Conservation (phyloP, 2,329 filamentous ascomycete genomes). For the Karstenula rhodostoma region DNA sequence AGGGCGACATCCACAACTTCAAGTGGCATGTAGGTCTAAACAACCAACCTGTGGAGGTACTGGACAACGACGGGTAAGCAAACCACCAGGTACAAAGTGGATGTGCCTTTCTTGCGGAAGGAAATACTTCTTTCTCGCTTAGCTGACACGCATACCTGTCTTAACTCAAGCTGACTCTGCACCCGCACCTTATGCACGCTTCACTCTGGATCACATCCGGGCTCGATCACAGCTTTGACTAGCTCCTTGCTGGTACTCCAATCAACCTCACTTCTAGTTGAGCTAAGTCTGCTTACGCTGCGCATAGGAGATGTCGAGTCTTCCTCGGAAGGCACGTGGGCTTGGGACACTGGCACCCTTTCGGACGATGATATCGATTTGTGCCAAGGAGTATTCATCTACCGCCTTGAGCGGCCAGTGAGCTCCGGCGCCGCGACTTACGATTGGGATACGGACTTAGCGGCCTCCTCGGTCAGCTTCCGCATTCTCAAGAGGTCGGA, state of each 20-base stretch:
- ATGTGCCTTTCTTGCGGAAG: too few relatives aligned
- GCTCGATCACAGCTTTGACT: background rate
- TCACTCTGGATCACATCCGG: background rate
- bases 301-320: background rate
- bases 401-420: background rate
- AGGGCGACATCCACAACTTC: background rate
- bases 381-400: background rate
- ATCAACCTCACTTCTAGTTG: background rate
- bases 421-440: background rate
- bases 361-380: background rate
- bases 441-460: background rate
- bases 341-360: background rate
- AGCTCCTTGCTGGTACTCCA: background rate
- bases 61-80: background rate
- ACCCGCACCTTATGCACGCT: too few relatives aligned
- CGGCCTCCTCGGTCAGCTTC: background rate
- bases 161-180: too few relatives aligned
- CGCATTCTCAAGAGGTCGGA: background rate
- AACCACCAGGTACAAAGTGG: too few relatives aligned
- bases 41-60: background rate
- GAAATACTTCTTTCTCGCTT: too few relatives aligned
- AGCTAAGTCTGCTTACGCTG: background rate
- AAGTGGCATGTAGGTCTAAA: background rate
- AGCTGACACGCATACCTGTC: too few relatives aligned
- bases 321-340: background rate